Base-by-base conservation (phyloP, 2,329 filamentous ascomycete species). In the Phoma sp. region DNA sequence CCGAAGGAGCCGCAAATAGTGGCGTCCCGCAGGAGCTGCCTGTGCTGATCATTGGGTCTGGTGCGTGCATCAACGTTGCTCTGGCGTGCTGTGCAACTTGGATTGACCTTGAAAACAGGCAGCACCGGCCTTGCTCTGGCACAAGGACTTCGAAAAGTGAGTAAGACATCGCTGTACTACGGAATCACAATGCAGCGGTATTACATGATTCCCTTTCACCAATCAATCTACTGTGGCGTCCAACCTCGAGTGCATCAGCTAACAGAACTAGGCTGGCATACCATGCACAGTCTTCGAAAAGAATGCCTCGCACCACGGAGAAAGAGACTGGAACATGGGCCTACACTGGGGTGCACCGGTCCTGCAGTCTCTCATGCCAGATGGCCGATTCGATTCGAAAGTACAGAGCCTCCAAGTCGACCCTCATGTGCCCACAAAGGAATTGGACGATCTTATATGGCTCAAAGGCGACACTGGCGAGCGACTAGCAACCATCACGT, bases 291-390 rank as follows among this genome's bases (percentile, higher is more conserved):
- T 87, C 38, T 86, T 82, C 63, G 85, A 88, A 71, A 82, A 82
- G 37, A 82, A 85, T 59, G 53, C 65, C 5, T 77, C 81, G 36
- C 74, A 82, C 31, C 57, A 62, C 35, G 37, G 75, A 71, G 52
- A 82, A 80, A 29, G 82, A 74, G 85, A 86, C 58, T 88, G 85
- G 87, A 86, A 85, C 3, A 74, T 88, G 52, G 88, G 85, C 0
- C 75, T 88, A 52, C 84, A 88, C 66, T 88, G 85, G 85, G 84
- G 82, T 4, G 77, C 87, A 7, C 77, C 81, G 0, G 78, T 77
- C 1, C 74, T 88, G 36, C 76, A 81, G 39, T 67, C 76, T 7
- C 75, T 87, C 21, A 74, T 88, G 25, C 82, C 84, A 0, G 70
- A 81, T 0, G 71, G 80, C 12, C 69, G 62, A 82, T 88, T 38